A percentile compares a stretch with the other conserved stretches of the same genome.
Conservation (phyloP, 768 basidiomycete species). For the Pleurotus cornucopiae region DNA sequence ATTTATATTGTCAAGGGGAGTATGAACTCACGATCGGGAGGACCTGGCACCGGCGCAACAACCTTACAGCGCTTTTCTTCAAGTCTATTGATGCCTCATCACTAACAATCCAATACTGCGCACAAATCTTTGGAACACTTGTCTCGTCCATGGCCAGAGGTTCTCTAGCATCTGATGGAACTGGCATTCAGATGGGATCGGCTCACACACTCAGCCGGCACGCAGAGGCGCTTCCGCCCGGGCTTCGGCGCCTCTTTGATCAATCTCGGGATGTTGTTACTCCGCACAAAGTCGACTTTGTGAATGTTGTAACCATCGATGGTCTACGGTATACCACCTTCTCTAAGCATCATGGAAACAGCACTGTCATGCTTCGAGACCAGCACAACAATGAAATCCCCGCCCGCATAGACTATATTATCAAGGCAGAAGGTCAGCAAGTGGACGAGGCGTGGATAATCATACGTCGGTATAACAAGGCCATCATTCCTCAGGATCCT, state of each 20-base stretch:
- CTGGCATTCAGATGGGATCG: background rate
- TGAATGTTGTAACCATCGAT: background rate
- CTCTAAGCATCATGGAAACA: conserved; percentile 16
- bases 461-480: background rate
- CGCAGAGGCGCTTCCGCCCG: background rate
- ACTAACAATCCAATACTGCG: conserved; percentile 2
- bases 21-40: conserved; percentile 12
- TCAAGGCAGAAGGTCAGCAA: background rate
- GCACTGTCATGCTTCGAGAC: conserved; percentile 9
- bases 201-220: background rate
- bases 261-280: background rate
- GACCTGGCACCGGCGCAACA: conserved; percentile 12
- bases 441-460: background rate
- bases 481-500: background rate
- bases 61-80: conserved; percentile 14
- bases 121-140: conserved; percentile 7
- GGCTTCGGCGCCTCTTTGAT: background rate
- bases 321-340: conserved; percentile 8
- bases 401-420: conserved; percentile 10
- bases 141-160: background rate
- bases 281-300: background rate
- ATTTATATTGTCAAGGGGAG: conserved; percentile 1
- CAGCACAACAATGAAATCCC: conserved; percentile 1
- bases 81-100: conserved; percentile 5
- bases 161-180: background rate